Evolutionary conservation across 352 stramenopile genomes (phyloP).

Genomic region (Pythium myriotylum): DNA sequence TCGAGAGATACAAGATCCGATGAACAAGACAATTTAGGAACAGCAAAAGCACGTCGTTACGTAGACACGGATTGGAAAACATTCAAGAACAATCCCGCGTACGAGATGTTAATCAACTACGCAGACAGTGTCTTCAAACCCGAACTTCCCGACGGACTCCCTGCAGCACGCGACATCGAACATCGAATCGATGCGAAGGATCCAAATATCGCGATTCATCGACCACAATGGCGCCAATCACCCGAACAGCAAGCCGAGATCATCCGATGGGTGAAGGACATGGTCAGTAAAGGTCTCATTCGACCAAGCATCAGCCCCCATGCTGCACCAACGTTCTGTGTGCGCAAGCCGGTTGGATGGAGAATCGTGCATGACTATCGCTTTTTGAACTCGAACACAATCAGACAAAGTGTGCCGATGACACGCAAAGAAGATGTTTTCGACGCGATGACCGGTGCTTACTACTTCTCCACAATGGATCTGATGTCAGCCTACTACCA

Average conservation of each 20-base stretch:
- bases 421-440: conserved; percentile 23
- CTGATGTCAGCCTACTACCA: conserved; percentile 25
- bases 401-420: conserved; percentile 15
- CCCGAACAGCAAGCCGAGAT: conserved; percentile 18
- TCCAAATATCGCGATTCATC: conserved; percentile 7
- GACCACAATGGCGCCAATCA: conserved; percentile 19
- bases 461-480: conserved; percentile 33
- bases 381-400: not conserved
- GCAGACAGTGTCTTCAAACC: no score
- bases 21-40: no score
- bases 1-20: no score
- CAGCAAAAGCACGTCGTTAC: no score
- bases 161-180: no score
- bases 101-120: no score
- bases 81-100: no score
- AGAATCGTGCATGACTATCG: conserved; percentile 34
- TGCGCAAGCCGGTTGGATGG: conserved; percentile 26
- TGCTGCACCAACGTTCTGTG: no score
- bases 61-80: no score
- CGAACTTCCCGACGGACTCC: no score
- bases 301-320: conserved; percentile 22
- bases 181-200: conserved; percentile 19
- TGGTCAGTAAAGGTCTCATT: conserved; percentile 9
- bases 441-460: no score
- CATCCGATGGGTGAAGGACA: conserved; percentile 13